Percentiles rank a stretch among this genome's conserved stretches.
phyloP scores from a whole-genome alignment of 2,329 filamentous ascomycete genomes.

The Claviceps maximensis region DNA sequence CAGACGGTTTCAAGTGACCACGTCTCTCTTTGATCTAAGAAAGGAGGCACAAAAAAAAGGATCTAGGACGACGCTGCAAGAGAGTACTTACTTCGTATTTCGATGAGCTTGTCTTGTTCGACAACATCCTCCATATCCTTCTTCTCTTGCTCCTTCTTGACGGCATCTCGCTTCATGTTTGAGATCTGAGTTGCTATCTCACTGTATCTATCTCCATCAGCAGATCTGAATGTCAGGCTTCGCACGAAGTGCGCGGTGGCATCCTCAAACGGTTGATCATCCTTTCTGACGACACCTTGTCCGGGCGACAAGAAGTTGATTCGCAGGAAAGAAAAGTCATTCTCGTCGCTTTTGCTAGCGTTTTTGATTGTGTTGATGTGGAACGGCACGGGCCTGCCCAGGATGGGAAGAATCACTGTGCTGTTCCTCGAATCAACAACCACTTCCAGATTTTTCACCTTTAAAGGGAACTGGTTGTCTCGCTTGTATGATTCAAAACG shows the following conservation, averaged over 20 bases:
- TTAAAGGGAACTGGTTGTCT: slow-evolving; percentile 79
- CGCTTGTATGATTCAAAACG: slow-evolving; percentile 98
- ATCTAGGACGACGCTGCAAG: background rate
- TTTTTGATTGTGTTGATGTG: slow-evolving; percentile 98
- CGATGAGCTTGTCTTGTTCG: slow-evolving; percentile 92
- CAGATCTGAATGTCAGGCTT: slow-evolving; percentile 88
- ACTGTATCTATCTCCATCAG: slow-evolving; percentile 75
- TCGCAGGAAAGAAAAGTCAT: slow-evolving; percentile 82
- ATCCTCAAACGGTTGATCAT: slow-evolving; percentile 96
- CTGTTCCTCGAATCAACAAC: slow-evolving; percentile 82
- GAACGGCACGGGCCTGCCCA: slow-evolving; percentile 94
- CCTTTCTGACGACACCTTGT: slow-evolving; percentile 91
- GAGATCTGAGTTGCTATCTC: slow-evolving; percentile 89
- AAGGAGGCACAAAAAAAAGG: too few species aligned
- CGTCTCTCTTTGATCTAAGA: too few species aligned
- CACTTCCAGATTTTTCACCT: slow-evolving; percentile 75
- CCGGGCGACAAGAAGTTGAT: slow-evolving; percentile 97
- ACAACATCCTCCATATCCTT: slow-evolving; percentile 99
- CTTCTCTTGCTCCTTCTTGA: slow-evolving; percentile 93
- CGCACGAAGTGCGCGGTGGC: slow-evolving; percentile 89
- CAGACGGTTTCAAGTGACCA: background rate
- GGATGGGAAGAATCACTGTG: slow-evolving; percentile 87
- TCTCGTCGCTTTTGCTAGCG: slow-evolving; percentile 92
- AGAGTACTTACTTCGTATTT: slow-evolving; percentile 64
- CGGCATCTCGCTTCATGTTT: slow-evolving; percentile 85